A percentile compares a stretch with the other conserved stretches of the same genome.
These are phyloP conservation scores for Phaffia australis DNA, from an alignment of 768 basidiomycete species.

Conservation along the genomic window DNA sequence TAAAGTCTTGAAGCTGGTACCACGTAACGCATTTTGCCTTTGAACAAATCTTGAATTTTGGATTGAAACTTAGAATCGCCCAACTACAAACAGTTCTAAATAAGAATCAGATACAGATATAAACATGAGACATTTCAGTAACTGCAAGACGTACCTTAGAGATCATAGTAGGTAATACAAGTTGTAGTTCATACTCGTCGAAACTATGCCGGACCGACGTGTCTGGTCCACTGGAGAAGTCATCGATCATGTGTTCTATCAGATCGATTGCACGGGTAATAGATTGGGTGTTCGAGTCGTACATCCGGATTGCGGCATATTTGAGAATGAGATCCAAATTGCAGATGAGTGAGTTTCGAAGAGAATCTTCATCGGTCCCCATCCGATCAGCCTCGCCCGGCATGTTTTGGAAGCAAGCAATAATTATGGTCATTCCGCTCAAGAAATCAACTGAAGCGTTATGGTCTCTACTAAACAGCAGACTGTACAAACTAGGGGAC, in stretches of 20 bases:
- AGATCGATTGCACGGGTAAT: constrained; percentile 66
- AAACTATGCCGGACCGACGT: constrained; percentile 35
- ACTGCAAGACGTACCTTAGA: constrained; percentile 53
- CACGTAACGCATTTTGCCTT: constrained; percentile 63
- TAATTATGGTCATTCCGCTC: constrained; percentile 58
- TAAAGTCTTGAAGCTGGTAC: constrained; percentile 90
- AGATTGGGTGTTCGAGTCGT: constrained; percentile 38
- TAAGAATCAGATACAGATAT: neutral
- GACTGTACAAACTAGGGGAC: constrained; percentile 60
- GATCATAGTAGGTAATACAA: constrained; percentile 79
- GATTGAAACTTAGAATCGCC: constrained; percentile 72
- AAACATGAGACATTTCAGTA: neutral
- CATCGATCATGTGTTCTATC: constrained; percentile 62
- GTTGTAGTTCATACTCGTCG: constrained; percentile 71
- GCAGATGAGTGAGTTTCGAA: constrained; percentile 59
- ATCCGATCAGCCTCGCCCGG: constrained; percentile 50
- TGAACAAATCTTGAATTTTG: constrained; percentile 53
- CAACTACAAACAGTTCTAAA: constrained; percentile 47
- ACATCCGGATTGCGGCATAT: constrained; percentile 78
- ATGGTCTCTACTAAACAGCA: constrained; percentile 90
- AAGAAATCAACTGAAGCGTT: constrained; percentile 87
- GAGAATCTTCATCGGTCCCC: constrained; percentile 43
- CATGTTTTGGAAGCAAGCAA: constrained; percentile 60
- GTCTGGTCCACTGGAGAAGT: constrained; percentile 18
- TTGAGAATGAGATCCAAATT: constrained; percentile 87